A percentile compares a stretch with the other conserved stretches of the same genome.
phyloP scores from a whole-genome alignment of 495 filamentous ascomycete species.

The Lasiosphaeris hirsuta region DNA sequence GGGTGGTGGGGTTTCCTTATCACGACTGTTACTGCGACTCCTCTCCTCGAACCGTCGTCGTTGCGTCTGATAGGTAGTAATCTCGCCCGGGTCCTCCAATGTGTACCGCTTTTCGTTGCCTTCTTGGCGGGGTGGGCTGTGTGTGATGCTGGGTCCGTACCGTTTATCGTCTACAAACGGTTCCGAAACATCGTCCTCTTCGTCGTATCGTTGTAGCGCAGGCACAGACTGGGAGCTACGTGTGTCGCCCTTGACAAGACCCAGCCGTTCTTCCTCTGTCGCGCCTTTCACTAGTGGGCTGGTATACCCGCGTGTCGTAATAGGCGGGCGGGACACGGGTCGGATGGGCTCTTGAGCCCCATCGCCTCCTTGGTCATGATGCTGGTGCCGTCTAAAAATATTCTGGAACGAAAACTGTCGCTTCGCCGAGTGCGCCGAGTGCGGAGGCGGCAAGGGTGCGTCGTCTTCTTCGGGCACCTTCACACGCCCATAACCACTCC shows the following conservation, averaged over 20 bases:
- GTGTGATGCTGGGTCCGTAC: conserved; percentile 43
- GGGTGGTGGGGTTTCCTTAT: neutral
- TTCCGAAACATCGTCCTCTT: conserved; percentile 31
- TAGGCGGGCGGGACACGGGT: conserved; percentile 29
- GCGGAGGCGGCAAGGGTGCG: conserved; percentile 50
- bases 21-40: neutral
- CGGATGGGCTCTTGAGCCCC: conserved; percentile 31
- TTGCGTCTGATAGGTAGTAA: conserved; percentile 1
- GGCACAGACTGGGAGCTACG: conserved; percentile 46
- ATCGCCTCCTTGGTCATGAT: conserved; percentile 38
- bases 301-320: conserved; percentile 46
- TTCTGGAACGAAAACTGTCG: conserved; percentile 92
- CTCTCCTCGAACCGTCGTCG: conserved; percentile 10
- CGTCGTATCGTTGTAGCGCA: conserved; percentile 36
- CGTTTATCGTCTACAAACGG: conserved; percentile 36
- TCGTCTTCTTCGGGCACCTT: conserved; percentile 22
- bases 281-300: conserved; percentile 47
- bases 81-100: neutral
- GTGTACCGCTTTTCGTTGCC: conserved; percentile 3
- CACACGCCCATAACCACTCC: conserved; percentile 20
- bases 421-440: conserved; percentile 52
- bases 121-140: conserved; percentile 20
- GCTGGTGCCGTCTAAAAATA: conserved; percentile 57
- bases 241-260: conserved; percentile 77
- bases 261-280: conserved; percentile 87